Percentiles rank a stretch among this genome's conserved stretches.
Conservation (phyloP, 805 yeast species). For the Komagataella pastoris region DNA sequence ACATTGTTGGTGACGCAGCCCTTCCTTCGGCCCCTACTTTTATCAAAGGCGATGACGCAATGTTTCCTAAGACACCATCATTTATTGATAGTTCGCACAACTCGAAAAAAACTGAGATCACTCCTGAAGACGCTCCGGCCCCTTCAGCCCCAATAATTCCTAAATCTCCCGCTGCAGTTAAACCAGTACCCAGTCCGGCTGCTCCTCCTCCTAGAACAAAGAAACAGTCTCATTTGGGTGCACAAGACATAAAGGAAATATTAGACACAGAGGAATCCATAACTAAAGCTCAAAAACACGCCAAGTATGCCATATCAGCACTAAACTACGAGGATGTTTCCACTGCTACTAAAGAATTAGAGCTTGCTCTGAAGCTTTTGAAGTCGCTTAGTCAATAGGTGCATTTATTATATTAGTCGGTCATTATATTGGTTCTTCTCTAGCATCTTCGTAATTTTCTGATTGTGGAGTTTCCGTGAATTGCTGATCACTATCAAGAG, state of each 20-base stretch:
- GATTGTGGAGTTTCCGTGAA: not conserved
- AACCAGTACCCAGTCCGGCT: slow-evolving; percentile 1
- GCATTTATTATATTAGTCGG: not conserved
- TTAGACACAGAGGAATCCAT: slow-evolving; percentile 43
- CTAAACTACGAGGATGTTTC: slow-evolving; percentile 61
- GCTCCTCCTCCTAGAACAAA: not conserved
- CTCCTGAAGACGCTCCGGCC: not conserved
- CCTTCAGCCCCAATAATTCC: not conserved
- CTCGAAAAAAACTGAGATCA: not conserved
- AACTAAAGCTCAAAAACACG: slow-evolving; percentile 48
- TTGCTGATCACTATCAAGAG: not conserved
- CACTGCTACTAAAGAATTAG: slow-evolving; percentile 54
- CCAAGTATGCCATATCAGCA: slow-evolving; percentile 70
- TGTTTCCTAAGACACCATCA: not conserved
- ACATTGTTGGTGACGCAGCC: not conserved
- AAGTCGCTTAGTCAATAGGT: slow-evolving; percentile 2
- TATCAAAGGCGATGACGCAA: slow-evolving; percentile 1
- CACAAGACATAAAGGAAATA: slow-evolving; percentile 29
- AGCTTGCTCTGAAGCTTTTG: slow-evolving; percentile 35
- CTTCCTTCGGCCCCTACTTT: slow-evolving; percentile 6
- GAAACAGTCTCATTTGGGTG: slow-evolving; percentile 10
- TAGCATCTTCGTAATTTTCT: not conserved
- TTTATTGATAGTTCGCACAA: slow-evolving; percentile 3
- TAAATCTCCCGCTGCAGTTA: slow-evolving; percentile 2
- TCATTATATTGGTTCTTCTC: not conserved